Evolutionary conservation across 176 grass and related monocot genomes (phyloP).

Genomic region (bread wheat (Triticum aestivum)): DNA sequence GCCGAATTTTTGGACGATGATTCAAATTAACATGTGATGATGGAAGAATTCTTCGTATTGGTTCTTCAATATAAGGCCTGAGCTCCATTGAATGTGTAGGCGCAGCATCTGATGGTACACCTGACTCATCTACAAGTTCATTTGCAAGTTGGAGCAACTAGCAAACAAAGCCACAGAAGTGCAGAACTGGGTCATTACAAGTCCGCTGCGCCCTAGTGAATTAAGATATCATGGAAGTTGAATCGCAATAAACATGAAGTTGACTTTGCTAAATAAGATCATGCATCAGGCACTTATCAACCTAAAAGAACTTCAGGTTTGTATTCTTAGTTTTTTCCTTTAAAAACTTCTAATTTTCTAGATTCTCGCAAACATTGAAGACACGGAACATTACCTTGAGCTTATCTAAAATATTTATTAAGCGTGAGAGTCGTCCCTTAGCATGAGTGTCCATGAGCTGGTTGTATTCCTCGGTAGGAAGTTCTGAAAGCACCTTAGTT

Average conservation of each 20-base stretch:
- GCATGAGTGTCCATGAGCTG: constrained; percentile 69
- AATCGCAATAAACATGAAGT: constrained; percentile 19
- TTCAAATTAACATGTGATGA: constrained; percentile 46
- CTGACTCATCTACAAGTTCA: constrained; percentile 43
- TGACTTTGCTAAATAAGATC: neutral
- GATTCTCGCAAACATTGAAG: constrained; percentile 16
- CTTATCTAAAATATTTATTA: constrained; percentile 78
- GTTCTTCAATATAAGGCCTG: constrained; percentile 97
- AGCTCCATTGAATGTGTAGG: constrained; percentile 78
- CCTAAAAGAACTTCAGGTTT: constrained; percentile 1
- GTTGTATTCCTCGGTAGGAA: constrained; percentile 70
- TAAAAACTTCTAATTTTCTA: neutral
- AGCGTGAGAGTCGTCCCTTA: constrained; percentile 63
- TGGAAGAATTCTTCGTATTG: constrained; percentile 57
- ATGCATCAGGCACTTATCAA: constrained; percentile 13
- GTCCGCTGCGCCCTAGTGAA: neutral
- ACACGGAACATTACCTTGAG: constrained; percentile 62
- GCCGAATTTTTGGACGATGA: constrained; percentile 54
- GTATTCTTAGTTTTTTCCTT: neutral
- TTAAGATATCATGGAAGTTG: constrained; percentile 14
- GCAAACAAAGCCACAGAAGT: constrained; percentile 27
- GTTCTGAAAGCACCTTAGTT: constrained; percentile 72
- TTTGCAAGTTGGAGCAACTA: constrained; percentile 81
- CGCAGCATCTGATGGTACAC: constrained; percentile 38
- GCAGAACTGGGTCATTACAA: neutral